phyloP scores from a whole-genome alignment of 169 alveolate species.

The Eimeria necatrix region DNA sequence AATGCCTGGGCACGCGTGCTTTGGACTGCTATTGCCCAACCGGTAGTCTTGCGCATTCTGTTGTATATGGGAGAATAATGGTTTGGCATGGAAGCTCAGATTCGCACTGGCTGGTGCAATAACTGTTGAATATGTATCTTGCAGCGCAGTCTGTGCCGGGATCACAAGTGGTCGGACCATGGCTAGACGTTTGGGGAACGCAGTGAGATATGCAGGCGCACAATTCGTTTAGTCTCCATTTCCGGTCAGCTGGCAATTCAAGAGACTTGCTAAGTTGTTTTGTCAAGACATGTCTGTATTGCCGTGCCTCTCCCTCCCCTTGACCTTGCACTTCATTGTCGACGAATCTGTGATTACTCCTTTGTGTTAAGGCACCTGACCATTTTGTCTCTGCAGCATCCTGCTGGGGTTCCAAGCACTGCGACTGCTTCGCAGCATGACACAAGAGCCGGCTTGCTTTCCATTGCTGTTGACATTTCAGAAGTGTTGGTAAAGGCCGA shows the following conservation, averaged over 20 bases:
- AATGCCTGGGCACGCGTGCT: background rate
- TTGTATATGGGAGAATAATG: background rate
- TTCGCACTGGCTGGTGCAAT: constrained; percentile 61
- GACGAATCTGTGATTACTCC: too few species aligned
- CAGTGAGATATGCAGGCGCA: constrained; percentile 66
- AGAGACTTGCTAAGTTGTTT: background rate
- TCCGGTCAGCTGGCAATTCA: constrained; percentile 31
- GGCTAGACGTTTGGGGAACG: constrained; percentile 31
- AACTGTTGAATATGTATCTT: background rate
- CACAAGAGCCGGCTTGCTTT: background rate
- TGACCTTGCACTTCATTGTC: background rate
- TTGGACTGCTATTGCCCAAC: background rate
- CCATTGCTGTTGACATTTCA: constrained; percentile 14
- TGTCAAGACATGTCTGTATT: background rate
- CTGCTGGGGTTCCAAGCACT: background rate
- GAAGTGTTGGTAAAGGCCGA: constrained; percentile 62
- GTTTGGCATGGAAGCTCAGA: constrained; percentile 72
- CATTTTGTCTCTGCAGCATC: background rate
- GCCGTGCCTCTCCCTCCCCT: background rate
- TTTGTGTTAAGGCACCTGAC: background rate
- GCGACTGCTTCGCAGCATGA: background rate
- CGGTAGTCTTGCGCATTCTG: background rate
- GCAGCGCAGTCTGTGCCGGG: background rate
- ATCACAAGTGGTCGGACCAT: background rate
- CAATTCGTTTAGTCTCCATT: constrained; percentile 53